phyloP scores from a whole-genome alignment of 352 stramenopile genomes.

The Globisporangium heterothallicum region DNA sequence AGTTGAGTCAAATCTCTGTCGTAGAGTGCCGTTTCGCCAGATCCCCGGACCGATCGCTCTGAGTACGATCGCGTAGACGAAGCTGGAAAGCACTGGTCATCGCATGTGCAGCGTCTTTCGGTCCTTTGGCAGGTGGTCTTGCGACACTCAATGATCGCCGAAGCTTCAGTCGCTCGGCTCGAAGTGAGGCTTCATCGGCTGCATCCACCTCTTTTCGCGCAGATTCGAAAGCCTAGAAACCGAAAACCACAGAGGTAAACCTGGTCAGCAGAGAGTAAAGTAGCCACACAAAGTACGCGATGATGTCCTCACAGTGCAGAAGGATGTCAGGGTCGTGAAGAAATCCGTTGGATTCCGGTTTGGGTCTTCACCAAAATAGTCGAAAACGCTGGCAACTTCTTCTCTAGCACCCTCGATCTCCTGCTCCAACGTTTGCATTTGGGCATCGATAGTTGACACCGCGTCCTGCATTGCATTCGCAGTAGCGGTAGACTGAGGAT shows the following conservation, averaged over 20 bases:
- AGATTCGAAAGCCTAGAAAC: constrained; percentile 45
- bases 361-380: constrained; percentile 85
- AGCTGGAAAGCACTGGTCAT: constrained; percentile 11
- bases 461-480: constrained; percentile 31
- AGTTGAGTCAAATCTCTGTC: neutral
- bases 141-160: constrained; percentile 26
- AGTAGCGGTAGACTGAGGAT: neutral
- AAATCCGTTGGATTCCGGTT: constrained; percentile 66
- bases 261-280: too few relatives aligned
- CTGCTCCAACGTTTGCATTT: constrained; percentile 38
- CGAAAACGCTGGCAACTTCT: constrained; percentile 67
- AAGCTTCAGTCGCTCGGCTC: constrained; percentile 59
- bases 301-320: constrained; percentile 43
- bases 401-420: constrained; percentile 35
- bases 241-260: neutral
- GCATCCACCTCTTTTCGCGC: constrained; percentile 66
- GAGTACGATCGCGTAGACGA: constrained; percentile 27
- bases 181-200: constrained; percentile 45
- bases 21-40: constrained; percentile 4
- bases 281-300: neutral
- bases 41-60: constrained; percentile 19
- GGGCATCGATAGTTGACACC: constrained; percentile 29
- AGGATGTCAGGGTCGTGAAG: constrained; percentile 78
- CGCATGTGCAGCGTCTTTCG: constrained; percentile 1
- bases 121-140: neutral